Evolutionary conservation across 208 protist species (phyloP), one percentile per base, ranked within the genome.

Genomic region (Trypanosoma rangeli): DNA sequence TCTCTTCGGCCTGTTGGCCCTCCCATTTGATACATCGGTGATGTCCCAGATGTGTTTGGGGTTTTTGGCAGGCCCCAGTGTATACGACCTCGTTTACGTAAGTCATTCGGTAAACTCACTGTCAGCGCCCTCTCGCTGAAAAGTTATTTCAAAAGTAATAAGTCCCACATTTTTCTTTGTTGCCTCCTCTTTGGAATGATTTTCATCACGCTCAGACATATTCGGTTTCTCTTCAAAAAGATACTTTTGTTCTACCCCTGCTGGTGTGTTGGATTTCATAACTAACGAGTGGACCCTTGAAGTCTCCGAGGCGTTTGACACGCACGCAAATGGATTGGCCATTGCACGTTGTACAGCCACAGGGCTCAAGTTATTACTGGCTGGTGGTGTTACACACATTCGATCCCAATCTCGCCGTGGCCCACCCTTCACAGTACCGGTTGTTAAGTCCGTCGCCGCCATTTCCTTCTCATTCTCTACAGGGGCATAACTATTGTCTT

Each of bases 401-500:
- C 1, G 15, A 46, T 46, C 42, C 13, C 42, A 1, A 46, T 46
- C 42, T 18, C 42, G 42, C 42, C 1, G 42, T 46, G 42, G 42
- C 42, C 13, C 15, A 10, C 42, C 12, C 13, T 20, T 16, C 8
- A 46, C 15, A 46, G 15, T 20, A 16, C 42, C 13, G 15, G 18
- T 20, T 24, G 8, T 7, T 46, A 8, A 29, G 13, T 44, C 31
- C 24, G 24, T 35, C 16, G 31, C 56, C 4, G 12, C 56, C 28
- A 28, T 18, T 18, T 18, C 16, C 31, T 46, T 18, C 0, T 16
- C 4, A 18, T 26, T n/a, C 56, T 29, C 7, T 46, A 10, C 28
- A 15, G 31, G 62, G 4, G 44, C 22, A 46, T 63, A 70, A 63
- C 44, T 64, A 13, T 52, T 26, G 54, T 62, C 24, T 31, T 70